Base-by-base conservation (phyloP, 2,329 filamentous ascomycete genomes). In the Aspergillus vadensis region DNA sequence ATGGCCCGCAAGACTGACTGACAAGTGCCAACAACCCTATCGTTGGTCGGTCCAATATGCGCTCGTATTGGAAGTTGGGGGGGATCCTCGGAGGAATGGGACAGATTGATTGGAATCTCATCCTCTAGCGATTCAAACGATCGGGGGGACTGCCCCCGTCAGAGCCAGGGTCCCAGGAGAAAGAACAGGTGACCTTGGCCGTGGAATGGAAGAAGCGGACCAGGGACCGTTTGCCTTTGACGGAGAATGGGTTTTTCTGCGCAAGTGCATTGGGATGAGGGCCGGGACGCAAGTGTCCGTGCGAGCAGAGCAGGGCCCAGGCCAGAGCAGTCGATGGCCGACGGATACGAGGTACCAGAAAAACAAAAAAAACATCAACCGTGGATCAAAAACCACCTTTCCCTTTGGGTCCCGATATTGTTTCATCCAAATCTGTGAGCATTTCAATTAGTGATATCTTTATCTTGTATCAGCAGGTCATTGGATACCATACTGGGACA, bases 191-290 rank as follows among this genome's bases (percentile, higher is more conserved):
- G 58, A 60, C 58, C 49, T 52, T 19, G 23, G 27, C 25, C 39
- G 44, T 55, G 59, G 59, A 61, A 61, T 62, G 60, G 54, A 25
- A 51, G 36, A 30, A 38, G 59, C 44, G 55, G 53, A 58, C 55
- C 55, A 62, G 44, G 55, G 60, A 50, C 52, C 47, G 47, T 55
- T 62, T 59, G 60, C 47, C 60, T 59, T 32, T 12, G 23, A 44
- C 56, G 41, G 48, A 38, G 48, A 53, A 44, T 49, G 48, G 23
- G 14, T 41, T 49, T 38, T 30, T 38, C 55, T 48, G 57, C 32
- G 32, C 12, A 21, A 19, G 8, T 44, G 27, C n/a, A 43, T 57
- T 51, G 32, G 14, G 49, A 51, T 32, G 32, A 48, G 54, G 27
- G 43, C 54, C 25, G 55, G 38, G 44, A 51, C 23, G 48, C 23